Base-by-base conservation (phyloP, 208 protist species). In the Crithidia fasciculata region DNA sequence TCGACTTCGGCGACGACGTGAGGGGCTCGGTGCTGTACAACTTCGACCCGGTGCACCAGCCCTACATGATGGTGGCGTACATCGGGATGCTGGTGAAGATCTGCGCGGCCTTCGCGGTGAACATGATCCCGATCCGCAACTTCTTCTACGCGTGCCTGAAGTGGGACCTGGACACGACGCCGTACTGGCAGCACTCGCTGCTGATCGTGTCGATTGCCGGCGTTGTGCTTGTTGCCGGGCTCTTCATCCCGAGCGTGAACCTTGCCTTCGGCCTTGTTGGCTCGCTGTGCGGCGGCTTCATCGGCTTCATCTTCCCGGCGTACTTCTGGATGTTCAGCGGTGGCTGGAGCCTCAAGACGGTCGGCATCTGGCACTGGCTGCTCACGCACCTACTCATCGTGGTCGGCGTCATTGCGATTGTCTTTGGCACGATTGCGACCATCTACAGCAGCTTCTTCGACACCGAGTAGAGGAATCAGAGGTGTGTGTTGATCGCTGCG, bases 241-340 rank as follows among this genome's bases (percentile, higher is more conserved):
- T 95, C 8, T 77, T 93, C 55, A 58, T 83, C 40, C 67, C 76
- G 8, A 56, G 73, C 18, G 77, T 89, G 55, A 79, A 64, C 67
- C 19, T 89, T 15, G 83, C 90, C 19, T 95, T 95, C 67, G 81
- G 81, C 28, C 69, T 95, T 10, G 70, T 84, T 16, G 87, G 89
- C 10, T 69, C 60, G 40, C 56, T 92, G 47, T 85, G 80, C 54
- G 83, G 85, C n/a, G 82, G 83, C 36, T 82, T 90, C 64, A 77
- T 95, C 49, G 78, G 84, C 5, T 92, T 92, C 60, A 49, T 83
- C 54, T 74, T 91, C 61, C 87, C 89, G 3, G 87, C 83, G 6
- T 58, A 85, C 9, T 92, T 88, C 63, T 45, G 81, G 43, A 88
- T 92, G 87, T 88, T 88, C 68, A 43, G 74, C 15, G 85, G 84